Conservation (phyloP, 164 flowering plant genomes). For the Dillenia suffruticosa region DNA sequence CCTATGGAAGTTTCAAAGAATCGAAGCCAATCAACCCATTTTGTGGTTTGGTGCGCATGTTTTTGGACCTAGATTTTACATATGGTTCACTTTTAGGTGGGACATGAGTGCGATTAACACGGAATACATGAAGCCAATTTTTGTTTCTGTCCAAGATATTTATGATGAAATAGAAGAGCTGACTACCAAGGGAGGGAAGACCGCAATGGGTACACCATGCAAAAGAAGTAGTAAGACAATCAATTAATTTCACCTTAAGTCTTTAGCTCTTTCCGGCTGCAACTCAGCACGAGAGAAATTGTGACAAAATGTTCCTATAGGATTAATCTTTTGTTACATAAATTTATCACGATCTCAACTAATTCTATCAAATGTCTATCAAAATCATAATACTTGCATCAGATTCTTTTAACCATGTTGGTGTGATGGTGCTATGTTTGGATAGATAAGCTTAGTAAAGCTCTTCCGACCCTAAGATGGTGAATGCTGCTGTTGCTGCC, state of each 20-base stretch:
- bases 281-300: not conserved
- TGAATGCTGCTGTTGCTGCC: slow-evolving; percentile 12
- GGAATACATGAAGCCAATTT: slow-evolving; percentile 32
- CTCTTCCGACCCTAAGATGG: slow-evolving; percentile 24
- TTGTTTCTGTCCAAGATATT: slow-evolving; percentile 18
- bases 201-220: slow-evolving; percentile 14
- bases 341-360: too few species aligned
- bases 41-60: not conserved
- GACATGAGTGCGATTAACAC: slow-evolving; percentile 20
- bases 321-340: not conserved
- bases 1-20: slow-evolving; percentile 21
- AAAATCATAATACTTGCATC: too few species aligned
- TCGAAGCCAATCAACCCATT: not conserved
- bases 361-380: too few species aligned
- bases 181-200: slow-evolving; percentile 21
- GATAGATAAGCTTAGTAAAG: slow-evolving; percentile 23
- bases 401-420: too few species aligned
- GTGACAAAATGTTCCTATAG: not conserved
- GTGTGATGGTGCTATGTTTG: too few species aligned
- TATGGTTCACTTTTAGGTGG: slow-evolving; percentile 31
- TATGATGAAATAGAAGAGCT: slow-evolving; percentile 25
- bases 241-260: not conserved
- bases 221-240: slow-evolving; percentile 26
- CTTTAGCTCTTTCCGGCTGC: too few species aligned
- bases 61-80: not conserved